phyloP scores from a whole-genome alignment of 352 stramenopile species.

The Globisporangium ultimum region DNA sequence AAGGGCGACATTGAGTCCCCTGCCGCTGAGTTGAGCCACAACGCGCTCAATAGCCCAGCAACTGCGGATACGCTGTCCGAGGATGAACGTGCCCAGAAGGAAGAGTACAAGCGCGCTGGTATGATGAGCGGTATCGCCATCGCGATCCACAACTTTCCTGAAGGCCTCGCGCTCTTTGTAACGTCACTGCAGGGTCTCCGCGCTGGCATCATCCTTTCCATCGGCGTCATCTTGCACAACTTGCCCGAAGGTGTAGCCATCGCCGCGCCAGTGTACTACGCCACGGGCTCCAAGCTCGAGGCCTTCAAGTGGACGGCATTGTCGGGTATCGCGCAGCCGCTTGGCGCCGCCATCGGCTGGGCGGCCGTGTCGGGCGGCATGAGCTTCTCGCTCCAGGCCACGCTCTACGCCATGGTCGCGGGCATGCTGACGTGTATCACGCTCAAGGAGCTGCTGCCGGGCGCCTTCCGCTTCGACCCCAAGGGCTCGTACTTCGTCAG shows the following conservation, averaged over 20 bases:
- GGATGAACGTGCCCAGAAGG: slow-evolving; percentile 15
- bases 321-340: slow-evolving; percentile 84
- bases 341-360: slow-evolving; percentile 90
- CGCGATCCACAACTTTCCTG: slow-evolving; percentile 96
- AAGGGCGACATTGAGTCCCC: slow-evolving; percentile 25
- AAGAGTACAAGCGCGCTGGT: slow-evolving; percentile 71
- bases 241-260: slow-evolving; percentile 94
- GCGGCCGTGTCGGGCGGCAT: slow-evolving; percentile 36
- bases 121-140: slow-evolving; percentile 92
- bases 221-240: slow-evolving; percentile 96
- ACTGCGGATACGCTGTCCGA: background rate
- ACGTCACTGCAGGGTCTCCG: slow-evolving; percentile 84
- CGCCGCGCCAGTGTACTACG: slow-evolving; percentile 94
- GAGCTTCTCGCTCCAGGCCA: slow-evolving; percentile 60
- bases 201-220: slow-evolving; percentile 87
- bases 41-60: slow-evolving; percentile 5
- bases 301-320: slow-evolving; percentile 91
- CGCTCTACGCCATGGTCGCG: slow-evolving; percentile 89
- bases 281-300: slow-evolving; percentile 88
- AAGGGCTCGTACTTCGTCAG: slow-evolving; percentile 82
- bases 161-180: slow-evolving; percentile 95
- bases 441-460: slow-evolving; percentile 87
- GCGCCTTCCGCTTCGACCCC: slow-evolving; percentile 83
- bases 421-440: slow-evolving; percentile 95
- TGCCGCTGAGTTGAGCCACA: slow-evolving; percentile 3